Evolutionary conservation across 1,284 basidiomycete species (phyloP).

Genomic region (Leccinum proximum): DNA sequence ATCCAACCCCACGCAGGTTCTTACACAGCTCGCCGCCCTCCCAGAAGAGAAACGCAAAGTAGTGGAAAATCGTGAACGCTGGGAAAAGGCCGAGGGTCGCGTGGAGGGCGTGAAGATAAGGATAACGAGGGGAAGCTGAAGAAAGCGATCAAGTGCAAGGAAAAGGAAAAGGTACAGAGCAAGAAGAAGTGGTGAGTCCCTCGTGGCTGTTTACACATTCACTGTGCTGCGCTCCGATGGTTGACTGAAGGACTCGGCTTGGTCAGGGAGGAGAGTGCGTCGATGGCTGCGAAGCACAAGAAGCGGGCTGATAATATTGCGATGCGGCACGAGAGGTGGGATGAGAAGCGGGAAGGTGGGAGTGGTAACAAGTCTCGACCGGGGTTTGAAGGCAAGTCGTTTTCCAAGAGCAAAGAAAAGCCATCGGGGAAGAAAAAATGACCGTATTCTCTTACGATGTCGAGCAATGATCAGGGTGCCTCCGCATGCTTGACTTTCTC

Average conservation of each 20-base stretch:
- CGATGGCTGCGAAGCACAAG: too few species aligned
- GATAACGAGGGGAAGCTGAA: slow-evolving; percentile 83
- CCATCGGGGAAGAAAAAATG: slow-evolving; percentile 17
- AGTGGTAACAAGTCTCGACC: too few species aligned
- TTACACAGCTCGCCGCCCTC: too few species aligned
- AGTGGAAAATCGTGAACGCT: slow-evolving; percentile 76
- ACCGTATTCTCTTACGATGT: slow-evolving; percentile 1
- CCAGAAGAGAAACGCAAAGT: slow-evolving; percentile 79
- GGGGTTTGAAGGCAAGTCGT: slow-evolving; percentile 80
- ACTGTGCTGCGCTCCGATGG: background rate
- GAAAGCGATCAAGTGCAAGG: slow-evolving; percentile 88
- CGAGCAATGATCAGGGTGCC: too few species aligned
- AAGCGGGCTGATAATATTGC: too few species aligned
- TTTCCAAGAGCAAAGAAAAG: slow-evolving; percentile 44
- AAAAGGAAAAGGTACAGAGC: slow-evolving; percentile 83
- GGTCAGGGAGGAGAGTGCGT: slow-evolving; percentile 74
- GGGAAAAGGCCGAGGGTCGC: slow-evolving; percentile 83
- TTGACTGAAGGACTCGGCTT: background rate
- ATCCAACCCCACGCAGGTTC: too few species aligned
- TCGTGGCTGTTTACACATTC: background rate
- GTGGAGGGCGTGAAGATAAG: slow-evolving; percentile 86
- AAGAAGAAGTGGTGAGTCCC: slow-evolving; percentile 78
- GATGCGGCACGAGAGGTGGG: too few species aligned
- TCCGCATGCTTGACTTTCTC: background rate
- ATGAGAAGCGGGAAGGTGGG: too few species aligned